phyloP scores from a whole-genome alignment of 2,329 filamentous ascomycete genomes.

The Chaetomium sp. region DNA sequence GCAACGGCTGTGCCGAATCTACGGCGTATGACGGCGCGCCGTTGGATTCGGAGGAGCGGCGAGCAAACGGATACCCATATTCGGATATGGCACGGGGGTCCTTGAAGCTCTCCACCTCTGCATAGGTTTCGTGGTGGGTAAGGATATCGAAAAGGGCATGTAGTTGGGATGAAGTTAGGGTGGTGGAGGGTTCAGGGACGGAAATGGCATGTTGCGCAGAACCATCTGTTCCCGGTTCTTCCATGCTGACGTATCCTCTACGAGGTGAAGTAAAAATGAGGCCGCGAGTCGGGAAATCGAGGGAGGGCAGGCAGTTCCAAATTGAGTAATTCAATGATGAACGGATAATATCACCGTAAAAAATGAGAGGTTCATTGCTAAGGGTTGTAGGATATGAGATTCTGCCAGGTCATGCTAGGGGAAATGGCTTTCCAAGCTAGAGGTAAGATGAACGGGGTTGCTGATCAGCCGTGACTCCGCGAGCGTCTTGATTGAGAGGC shows the following conservation, averaged over 20 bases:
- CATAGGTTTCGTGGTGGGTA: conserved; percentile 61
- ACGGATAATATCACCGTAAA: neutral
- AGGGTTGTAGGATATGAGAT: neutral
- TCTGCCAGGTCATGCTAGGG: neutral
- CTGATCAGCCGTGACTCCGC: neutral
- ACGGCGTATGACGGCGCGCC: conserved; percentile 34
- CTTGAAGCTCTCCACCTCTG: conserved; percentile 74
- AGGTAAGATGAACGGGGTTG: neutral
- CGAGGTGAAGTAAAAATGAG: neutral
- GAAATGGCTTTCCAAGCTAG: neutral
- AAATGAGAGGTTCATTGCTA: neutral
- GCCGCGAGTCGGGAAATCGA: neutral
- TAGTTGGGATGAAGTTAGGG: conserved; percentile 46
- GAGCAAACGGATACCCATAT: conserved; percentile 70
- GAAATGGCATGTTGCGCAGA: neutral
- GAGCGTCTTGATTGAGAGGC: neutral
- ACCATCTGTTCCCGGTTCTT: neutral
- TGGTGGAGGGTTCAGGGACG: conserved; percentile 6
- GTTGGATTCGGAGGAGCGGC: conserved; percentile 20
- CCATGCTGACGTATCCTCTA: conserved; percentile 2
- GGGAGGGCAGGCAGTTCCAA: neutral
- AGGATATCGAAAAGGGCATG: conserved; percentile 62
- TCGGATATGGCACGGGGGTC: conserved; percentile 61
- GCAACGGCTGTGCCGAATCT: conserved; percentile 60
- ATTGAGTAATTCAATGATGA: neutral